A percentile compares a stretch with the other conserved stretches of the same genome.
Conservation (phyloP, 2,329 filamentous ascomycete species). For the Trichoderma koningiopsis region DNA sequence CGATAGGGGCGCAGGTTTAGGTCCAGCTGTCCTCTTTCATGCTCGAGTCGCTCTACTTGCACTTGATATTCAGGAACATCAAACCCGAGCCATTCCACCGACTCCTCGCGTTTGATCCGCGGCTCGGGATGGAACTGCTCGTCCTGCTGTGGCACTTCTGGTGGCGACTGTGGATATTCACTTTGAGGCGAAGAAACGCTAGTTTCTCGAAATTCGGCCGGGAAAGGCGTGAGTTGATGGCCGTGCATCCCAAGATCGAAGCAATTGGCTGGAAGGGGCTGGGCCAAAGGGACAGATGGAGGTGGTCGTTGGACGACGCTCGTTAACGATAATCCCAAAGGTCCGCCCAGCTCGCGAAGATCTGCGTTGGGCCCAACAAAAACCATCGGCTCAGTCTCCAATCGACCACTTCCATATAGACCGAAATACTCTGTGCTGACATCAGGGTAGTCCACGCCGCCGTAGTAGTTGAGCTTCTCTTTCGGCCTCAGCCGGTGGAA, state of each 20-base stretch:
- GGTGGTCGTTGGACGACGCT: background rate
- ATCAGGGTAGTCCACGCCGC: background rate
- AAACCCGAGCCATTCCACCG: background rate
- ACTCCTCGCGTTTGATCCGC: background rate
- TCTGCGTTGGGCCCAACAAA: background rate
- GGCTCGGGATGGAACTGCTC: background rate
- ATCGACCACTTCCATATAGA: background rate
- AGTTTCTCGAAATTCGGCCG: background rate
- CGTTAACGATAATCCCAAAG: background rate
- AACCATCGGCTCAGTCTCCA: background rate
- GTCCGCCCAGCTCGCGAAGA: background rate
- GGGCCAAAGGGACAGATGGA: background rate
- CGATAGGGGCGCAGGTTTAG: background rate
- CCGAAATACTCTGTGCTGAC: background rate
- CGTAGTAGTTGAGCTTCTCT: background rate
- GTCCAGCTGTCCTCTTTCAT: background rate
- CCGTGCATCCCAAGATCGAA: background rate
- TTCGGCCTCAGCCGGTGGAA: background rate
- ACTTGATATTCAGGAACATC: too few relatives aligned
- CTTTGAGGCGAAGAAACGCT: background rate
- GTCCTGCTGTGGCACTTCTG: background rate
- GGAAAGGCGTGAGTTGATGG: background rate
- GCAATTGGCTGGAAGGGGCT: background rate
- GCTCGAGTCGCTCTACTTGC: background rate
- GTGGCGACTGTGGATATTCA: background rate